These are phyloP conservation scores for Citropsis articulata DNA, from an alignment of 345 rosid genomes.

Conservation along the genomic window DNA sequence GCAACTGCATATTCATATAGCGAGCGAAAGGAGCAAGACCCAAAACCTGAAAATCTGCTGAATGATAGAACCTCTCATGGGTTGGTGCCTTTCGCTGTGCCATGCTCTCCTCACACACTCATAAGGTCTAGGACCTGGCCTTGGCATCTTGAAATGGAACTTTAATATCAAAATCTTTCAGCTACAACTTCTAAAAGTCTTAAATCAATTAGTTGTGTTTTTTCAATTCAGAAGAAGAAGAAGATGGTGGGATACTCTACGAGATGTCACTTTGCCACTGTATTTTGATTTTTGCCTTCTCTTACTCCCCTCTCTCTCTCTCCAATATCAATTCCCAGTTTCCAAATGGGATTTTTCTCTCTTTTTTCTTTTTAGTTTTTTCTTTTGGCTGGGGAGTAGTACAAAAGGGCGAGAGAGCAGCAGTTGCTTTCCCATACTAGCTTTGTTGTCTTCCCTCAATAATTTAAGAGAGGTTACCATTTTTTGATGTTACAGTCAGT, in stretches of 20 bases:
- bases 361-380: too few relatives aligned
- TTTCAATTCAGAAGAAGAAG: not conserved
- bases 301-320: not conserved
- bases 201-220: not conserved
- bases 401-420: conserved; percentile 13
- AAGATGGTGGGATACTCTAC: conserved; percentile 9
- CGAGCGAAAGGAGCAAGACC: conserved; percentile 16
- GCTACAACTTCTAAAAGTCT: not conserved
- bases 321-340: conserved; percentile 33
- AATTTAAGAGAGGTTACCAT: conserved; percentile 16
- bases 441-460: conserved; percentile 31
- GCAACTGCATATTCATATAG: not conserved
- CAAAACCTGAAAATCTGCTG: conserved; percentile 91
- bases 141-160: conserved; percentile 55
- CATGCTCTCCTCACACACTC: conserved; percentile 95
- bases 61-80: conserved; percentile 81
- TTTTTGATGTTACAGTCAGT: conserved; percentile 12
- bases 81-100: conserved; percentile 96
- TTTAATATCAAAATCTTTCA: not conserved
- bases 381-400: conserved; percentile 31
- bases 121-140: conserved; percentile 94
- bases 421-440: conserved; percentile 31
- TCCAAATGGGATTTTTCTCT: conserved; percentile 20
- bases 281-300: conserved; percentile 9
- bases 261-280: not conserved